Evolutionary conservation across 805 yeast species (phyloP).

Genomic region (Zygotorulaspora sp.): DNA sequence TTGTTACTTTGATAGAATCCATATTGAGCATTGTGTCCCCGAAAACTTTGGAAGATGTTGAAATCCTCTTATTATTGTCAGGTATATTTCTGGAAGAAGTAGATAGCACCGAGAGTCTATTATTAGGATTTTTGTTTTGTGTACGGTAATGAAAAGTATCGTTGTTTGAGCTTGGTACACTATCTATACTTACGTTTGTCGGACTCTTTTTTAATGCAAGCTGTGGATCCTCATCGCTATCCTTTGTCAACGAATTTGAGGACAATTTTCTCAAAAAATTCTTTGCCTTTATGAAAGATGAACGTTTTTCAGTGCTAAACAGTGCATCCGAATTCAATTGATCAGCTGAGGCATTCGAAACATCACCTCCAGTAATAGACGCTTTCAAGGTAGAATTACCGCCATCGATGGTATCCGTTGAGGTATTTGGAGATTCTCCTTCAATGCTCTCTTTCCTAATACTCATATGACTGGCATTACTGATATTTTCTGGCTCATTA

Average conservation of each 20-base stretch:
- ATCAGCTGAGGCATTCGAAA: background rate
- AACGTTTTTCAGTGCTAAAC: constrained; percentile 6
- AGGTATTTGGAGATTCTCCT: constrained; percentile 1
- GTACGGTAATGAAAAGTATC: constrained; percentile 14
- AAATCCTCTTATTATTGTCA: background rate
- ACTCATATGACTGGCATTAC: background rate
- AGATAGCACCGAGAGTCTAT: background rate
- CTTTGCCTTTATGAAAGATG: constrained; percentile 12
- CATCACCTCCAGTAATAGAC: constrained; percentile 2
- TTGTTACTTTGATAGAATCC: background rate
- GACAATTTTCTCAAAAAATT: constrained; percentile 16
- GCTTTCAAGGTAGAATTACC: constrained; percentile 6
- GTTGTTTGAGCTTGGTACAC: constrained; percentile 10
- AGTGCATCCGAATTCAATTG: background rate
- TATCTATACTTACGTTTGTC: constrained; percentile 13
- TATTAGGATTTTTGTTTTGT: constrained; percentile 1
- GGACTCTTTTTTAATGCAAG: constrained; percentile 7
- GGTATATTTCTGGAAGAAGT: background rate
- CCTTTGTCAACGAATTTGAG: constrained; percentile 7
- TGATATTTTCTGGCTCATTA: background rate
- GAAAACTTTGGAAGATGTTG: background rate
- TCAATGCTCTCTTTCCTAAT: background rate
- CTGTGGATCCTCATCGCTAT: constrained; percentile 5
- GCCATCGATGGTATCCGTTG: constrained; percentile 1
- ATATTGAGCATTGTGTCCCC: background rate